A percentile compares a stretch with the other conserved stretches of the same genome.
Evolutionary conservation across 225 moss, liverwort and hornwort genomes (phyloP).

Genomic region (Pleurozium schreberi): DNA sequence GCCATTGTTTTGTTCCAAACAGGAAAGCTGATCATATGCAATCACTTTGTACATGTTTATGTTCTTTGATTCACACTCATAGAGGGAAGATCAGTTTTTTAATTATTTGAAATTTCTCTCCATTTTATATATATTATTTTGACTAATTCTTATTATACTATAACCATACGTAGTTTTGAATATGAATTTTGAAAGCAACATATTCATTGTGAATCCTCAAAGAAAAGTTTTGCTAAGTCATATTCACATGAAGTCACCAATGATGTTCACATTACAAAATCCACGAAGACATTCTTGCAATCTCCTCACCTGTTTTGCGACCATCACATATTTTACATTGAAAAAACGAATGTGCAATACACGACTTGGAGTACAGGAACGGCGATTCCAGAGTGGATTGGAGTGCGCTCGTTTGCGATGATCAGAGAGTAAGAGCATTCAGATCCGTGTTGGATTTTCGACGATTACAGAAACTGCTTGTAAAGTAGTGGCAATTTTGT

Average conservation of each 20-base stretch:
- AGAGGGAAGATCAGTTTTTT: too few relatives aligned
- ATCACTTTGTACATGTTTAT: too few relatives aligned
- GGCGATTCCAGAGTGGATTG: background rate
- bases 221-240: background rate
- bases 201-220: background rate
- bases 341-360: background rate
- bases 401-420: background rate
- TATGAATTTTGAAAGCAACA: background rate
- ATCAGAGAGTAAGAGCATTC: background rate
- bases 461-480: background rate
- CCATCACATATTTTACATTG: background rate
- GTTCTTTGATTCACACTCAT: background rate
- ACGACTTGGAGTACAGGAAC: background rate
- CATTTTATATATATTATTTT: background rate
- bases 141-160: background rate
- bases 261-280: background rate
- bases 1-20: background rate
- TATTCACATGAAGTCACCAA: background rate
- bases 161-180: background rate
- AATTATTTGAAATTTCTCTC: background rate
- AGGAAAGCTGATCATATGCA: background rate
- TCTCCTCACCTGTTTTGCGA: background rate
- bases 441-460: background rate
- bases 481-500: background rate
- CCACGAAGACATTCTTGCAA: too few relatives aligned